Evolutionary conservation across 805 yeast genomes (phyloP).

Genomic region (Danielia oregonensis): DNA sequence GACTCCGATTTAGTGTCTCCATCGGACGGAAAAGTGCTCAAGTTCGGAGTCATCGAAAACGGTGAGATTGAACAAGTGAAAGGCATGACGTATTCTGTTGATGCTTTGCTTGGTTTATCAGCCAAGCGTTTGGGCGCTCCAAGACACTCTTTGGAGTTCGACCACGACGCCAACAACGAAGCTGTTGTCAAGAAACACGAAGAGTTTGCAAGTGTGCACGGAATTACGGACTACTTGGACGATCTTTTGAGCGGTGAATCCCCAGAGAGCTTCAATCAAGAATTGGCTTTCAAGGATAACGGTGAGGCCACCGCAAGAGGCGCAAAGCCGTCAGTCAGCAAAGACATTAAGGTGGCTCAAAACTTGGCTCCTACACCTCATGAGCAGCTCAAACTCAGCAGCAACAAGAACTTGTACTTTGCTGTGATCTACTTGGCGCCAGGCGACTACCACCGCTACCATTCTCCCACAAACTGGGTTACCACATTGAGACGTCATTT

Average conservation of each 20-base stretch:
- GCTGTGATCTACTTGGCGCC: conserved; percentile 96
- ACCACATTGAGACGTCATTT: conserved; percentile 90
- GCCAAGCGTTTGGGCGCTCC: conserved; percentile 52
- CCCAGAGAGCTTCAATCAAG: conserved; percentile 41
- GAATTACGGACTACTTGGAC: conserved; percentile 66
- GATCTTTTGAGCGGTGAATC: conserved; percentile 60
- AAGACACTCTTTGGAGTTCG: conserved; percentile 45
- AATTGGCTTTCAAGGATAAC: conserved; percentile 51
- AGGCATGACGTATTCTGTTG: conserved; percentile 90
- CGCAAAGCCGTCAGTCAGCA: conserved; percentile 27
- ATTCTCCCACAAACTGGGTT: conserved; percentile 96
- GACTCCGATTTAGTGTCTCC: conserved; percentile 75
- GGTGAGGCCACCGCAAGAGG: conserved; percentile 59
- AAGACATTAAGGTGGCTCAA: conserved; percentile 39
- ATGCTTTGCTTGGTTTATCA: conserved; percentile 75
- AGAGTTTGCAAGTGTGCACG: conserved; percentile 75
- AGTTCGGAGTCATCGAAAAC: conserved; percentile 72
- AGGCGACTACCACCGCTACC: conserved; percentile 97
- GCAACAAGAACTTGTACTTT: conserved; percentile 64
- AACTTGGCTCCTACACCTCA: conserved; percentile 33
- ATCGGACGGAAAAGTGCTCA: conserved; percentile 87
- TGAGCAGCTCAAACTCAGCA: conserved; percentile 26
- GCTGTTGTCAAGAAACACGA: conserved; percentile 50
- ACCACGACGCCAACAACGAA: conserved; percentile 37
- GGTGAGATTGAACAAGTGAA: conserved; percentile 96